Evolutionary conservation across 2,329 filamentous ascomycete species (phyloP).

Genomic region (Talaromyces sp.): DNA sequence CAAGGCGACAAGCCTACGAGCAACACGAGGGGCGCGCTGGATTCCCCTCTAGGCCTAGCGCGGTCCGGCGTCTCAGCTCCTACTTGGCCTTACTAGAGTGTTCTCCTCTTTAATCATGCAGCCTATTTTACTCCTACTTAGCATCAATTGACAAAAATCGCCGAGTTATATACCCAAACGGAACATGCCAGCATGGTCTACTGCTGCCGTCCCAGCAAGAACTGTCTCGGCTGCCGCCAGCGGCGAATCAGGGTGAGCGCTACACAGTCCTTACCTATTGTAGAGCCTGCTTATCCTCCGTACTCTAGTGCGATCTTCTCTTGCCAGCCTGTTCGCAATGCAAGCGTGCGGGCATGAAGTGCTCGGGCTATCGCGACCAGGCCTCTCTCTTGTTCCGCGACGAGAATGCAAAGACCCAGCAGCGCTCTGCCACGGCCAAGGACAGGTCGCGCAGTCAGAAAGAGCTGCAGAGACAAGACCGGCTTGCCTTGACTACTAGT

Average conservation of each 20-base stretch:
- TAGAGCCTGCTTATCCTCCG: neutral
- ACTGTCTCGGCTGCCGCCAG: slow-evolving; percentile 20
- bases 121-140: no score
- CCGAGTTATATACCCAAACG: slow-evolving; percentile 16
- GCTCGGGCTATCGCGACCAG: slow-evolving; percentile 26
- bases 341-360: slow-evolving; percentile 22
- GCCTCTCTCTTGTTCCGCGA: slow-evolving; percentile 22
- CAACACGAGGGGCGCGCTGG: neutral
- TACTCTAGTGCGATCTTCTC: slow-evolving; percentile 25
- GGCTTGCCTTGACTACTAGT: neutral
- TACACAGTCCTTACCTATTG: no score
- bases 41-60: neutral
- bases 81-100: no score
- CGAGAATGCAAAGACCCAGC: slow-evolving; percentile 22
- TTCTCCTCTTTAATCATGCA: no score
- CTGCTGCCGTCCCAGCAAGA: slow-evolving; percentile 20
- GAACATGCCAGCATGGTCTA: slow-evolving; percentile 17
- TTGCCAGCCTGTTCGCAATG: slow-evolving; percentile 27
- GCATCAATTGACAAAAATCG: neutral
- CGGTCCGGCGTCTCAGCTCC: neutral
- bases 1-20: no score
- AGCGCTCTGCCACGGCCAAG: slow-evolving; percentile 17
- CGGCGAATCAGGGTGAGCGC: slow-evolving; percentile 21
- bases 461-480: neutral
- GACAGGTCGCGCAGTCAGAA: slow-evolving; percentile 12